A percentile compares a stretch with the other conserved stretches of the same genome.
Conservation (phyloP, 495 filamentous ascomycete genomes). For the Lasiosphaeria miniovina region DNA sequence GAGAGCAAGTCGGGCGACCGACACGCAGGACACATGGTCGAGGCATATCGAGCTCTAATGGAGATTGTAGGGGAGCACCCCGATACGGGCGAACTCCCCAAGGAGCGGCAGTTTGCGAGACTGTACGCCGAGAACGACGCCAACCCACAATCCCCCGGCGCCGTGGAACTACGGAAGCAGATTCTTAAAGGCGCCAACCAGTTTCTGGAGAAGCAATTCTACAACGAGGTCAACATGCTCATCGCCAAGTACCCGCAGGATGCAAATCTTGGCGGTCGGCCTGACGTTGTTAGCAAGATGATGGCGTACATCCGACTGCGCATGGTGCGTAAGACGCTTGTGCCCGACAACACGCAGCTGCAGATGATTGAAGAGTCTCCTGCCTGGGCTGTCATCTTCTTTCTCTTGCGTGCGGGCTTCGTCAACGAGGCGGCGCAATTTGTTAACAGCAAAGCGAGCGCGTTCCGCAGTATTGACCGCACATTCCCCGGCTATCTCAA, state of each 20-base stretch:
- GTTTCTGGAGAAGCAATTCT: conserved; percentile 74
- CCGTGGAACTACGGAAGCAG: conserved; percentile 62
- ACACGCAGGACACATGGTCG: conserved; percentile 64
- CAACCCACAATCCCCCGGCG: conserved; percentile 55
- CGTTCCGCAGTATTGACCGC: conserved; percentile 85
- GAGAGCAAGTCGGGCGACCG: conserved; percentile 64
- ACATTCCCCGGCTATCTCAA: conserved; percentile 88
- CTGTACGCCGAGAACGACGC: conserved; percentile 64
- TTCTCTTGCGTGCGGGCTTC: conserved; percentile 82
- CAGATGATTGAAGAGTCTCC: conserved; percentile 75
- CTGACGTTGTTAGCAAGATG: conserved; percentile 82
- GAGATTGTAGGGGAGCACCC: conserved; percentile 67
- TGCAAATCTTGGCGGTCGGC: conserved; percentile 85
- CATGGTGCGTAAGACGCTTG: conserved; percentile 71
- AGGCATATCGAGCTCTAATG: conserved; percentile 75
- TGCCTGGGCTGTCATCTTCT: conserved; percentile 92
- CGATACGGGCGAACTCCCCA: conserved; percentile 52
- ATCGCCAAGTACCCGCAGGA: conserved; percentile 81
- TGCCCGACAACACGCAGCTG: conserved; percentile 66
- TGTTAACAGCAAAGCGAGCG: conserved; percentile 67
- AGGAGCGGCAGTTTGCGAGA: conserved; percentile 71
- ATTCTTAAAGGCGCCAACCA: conserved; percentile 74
- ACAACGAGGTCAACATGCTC: conserved; percentile 64
- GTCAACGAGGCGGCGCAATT: conserved; percentile 81
- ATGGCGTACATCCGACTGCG: conserved; percentile 84